Evolutionary conservation across 2,329 filamentous ascomycete species (phyloP).

Genomic region (Colletotrichum gigasporum): DNA sequence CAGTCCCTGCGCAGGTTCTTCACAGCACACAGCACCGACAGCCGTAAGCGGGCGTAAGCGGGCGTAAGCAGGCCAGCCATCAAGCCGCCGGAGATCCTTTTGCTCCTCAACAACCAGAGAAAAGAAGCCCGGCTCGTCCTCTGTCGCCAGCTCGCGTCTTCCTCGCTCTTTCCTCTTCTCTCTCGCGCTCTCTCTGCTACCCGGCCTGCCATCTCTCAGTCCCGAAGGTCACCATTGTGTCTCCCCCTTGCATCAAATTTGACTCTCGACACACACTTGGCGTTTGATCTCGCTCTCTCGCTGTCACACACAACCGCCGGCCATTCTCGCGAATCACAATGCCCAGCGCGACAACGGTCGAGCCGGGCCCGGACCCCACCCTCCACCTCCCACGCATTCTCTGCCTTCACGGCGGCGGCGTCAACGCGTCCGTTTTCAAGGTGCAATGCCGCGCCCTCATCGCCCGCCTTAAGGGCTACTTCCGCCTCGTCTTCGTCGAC

Average conservation of each 20-base stretch:
- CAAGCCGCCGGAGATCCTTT: background rate
- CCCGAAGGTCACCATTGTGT: background rate
- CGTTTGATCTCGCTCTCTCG: background rate
- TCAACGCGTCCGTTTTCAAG: slow-evolving; percentile 75
- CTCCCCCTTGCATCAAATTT: background rate
- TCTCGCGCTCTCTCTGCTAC: background rate
- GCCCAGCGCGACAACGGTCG: slow-evolving; percentile 17
- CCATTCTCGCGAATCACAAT: background rate
- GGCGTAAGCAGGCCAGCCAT: background rate
- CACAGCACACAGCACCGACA: background rate
- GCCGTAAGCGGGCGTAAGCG: background rate
- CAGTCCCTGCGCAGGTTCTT: background rate
- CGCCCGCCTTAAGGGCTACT: slow-evolving; percentile 59
- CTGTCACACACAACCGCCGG: background rate
- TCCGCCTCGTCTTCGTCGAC: slow-evolving; percentile 78
- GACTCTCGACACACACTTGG: background rate
- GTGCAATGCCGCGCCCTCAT: slow-evolving; percentile 69
- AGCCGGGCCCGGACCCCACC: slow-evolving; percentile 19
- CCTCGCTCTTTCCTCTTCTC: slow-evolving; percentile 1
- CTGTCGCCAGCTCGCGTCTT: background rate
- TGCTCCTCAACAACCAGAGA: too few relatives aligned
- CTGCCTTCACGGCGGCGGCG: slow-evolving; percentile 83
- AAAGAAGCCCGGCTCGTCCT: background rate
- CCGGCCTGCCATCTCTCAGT: background rate
- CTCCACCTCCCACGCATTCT: slow-evolving; percentile 71